Percentiles rank a stretch among this genome's conserved stretches.
Conservation (phyloP, 2,329 filamentous ascomycete genomes). For the Trichoderma oligosporum region DNA sequence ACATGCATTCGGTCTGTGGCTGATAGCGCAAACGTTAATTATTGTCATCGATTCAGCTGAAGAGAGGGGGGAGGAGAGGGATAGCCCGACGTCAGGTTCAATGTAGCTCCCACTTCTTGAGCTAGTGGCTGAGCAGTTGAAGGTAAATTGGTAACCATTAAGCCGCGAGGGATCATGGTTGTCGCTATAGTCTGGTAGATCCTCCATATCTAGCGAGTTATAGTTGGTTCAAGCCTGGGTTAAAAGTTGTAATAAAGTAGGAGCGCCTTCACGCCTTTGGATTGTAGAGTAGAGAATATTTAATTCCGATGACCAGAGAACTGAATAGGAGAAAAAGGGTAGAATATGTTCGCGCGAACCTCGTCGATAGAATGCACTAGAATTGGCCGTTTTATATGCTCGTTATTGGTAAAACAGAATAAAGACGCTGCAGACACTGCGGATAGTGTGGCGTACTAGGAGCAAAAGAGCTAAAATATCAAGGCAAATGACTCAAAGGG, state of each 20-base stretch:
- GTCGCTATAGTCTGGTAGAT: background rate
- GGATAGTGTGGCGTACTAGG: background rate
- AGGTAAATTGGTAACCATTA: constrained; percentile 34
- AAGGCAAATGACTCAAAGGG: background rate
- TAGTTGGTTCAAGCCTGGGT: too few relatives aligned
- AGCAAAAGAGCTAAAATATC: background rate
- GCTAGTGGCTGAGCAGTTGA: constrained; percentile 28
- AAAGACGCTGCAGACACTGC: background rate
- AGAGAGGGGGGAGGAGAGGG: background rate
- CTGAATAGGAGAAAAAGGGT: background rate
- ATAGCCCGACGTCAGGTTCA: constrained; percentile 32
- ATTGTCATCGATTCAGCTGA: background rate
- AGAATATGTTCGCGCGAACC: background rate
- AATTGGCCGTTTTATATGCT: background rate
- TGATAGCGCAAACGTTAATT: background rate
- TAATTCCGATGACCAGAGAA: background rate
- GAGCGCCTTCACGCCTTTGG: too few relatives aligned
- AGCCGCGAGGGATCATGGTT: background rate
- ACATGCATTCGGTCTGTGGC: constrained; percentile 8
- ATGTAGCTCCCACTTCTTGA: constrained; percentile 31
- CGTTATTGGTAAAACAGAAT: background rate
- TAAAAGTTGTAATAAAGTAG: background rate
- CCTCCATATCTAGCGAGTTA: background rate
- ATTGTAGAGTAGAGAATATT: background rate
- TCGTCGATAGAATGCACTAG: background rate